Percentiles rank a stretch among this genome's conserved stretches.
These are phyloP conservation scores for Leptographium radiaticola DNA, from an alignment of 2,329 filamentous ascomycete species.

Conservation along the genomic window DNA sequence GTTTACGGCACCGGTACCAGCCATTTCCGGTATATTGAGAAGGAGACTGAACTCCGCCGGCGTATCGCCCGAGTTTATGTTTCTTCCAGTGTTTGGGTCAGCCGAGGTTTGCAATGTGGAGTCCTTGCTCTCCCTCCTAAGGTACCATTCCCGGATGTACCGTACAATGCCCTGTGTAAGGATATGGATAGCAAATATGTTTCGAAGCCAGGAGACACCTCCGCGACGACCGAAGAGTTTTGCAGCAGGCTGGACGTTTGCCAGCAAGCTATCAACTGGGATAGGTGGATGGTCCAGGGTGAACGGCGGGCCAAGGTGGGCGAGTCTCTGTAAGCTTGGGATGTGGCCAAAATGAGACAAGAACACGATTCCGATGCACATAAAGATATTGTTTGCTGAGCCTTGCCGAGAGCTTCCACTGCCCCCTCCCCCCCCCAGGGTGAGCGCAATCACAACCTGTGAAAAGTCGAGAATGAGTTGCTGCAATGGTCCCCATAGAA, in stretches of 20 bases:
- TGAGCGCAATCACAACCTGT: slow-evolving; percentile 86
- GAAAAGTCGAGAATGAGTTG: slow-evolving; percentile 81
- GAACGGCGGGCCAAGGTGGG: slow-evolving; percentile 21
- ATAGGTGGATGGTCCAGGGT: slow-evolving; percentile 18
- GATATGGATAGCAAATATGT: slow-evolving; percentile 61
- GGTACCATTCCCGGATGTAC: slow-evolving; percentile 56
- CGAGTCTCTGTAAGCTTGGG: slow-evolving; percentile 31
- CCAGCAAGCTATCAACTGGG: slow-evolving; percentile 27
- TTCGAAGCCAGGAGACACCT: slow-evolving; percentile 54
- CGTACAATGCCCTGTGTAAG: slow-evolving; percentile 59
- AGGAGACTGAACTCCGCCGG: slow-evolving; percentile 35
- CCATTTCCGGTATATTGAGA: slow-evolving; percentile 28
- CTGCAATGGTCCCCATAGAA: slow-evolving; percentile 77
- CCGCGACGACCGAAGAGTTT: slow-evolving; percentile 38
- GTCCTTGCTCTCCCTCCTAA: slow-evolving; percentile 45
- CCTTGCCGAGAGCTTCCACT: slow-evolving; percentile 50
- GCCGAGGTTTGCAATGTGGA: slow-evolving; percentile 30
- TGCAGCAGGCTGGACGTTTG: slow-evolving; percentile 31
- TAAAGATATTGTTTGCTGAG: slow-evolving; percentile 57
- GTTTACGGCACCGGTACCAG: not conserved
- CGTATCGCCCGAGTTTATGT: slow-evolving; percentile 20
- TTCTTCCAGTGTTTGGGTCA: slow-evolving; percentile 53
- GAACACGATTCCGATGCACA: slow-evolving; percentile 56
- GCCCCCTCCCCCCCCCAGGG: slow-evolving; percentile 63
- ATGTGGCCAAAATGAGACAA: slow-evolving; percentile 35